Conservation (phyloP, 495 filamentous ascomycete species). For the Cercophora newfieldiana region DNA sequence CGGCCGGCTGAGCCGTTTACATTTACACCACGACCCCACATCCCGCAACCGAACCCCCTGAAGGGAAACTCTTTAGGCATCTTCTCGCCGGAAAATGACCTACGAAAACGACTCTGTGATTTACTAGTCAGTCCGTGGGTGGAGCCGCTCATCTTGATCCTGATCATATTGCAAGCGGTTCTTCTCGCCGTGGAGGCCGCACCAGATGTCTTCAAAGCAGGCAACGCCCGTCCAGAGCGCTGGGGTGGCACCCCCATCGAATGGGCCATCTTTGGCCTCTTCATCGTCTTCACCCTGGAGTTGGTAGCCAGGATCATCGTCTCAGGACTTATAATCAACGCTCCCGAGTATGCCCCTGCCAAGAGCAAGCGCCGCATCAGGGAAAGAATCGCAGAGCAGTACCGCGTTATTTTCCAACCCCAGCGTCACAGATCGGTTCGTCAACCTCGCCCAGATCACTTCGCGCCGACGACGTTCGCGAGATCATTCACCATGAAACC, state of each 20-base stretch:
- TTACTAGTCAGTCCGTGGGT: conserved; percentile 84
- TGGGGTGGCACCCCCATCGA: conserved; percentile 76
- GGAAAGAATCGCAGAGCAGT: conserved; percentile 72
- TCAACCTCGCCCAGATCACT: conserved; percentile 37
- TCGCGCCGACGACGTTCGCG: conserved; percentile 69
- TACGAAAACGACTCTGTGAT: conserved; percentile 78
- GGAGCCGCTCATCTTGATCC: conserved; percentile 80
- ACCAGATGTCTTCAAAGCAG: conserved; percentile 61
- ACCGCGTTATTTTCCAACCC: conserved; percentile 73
- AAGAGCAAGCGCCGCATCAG: conserved; percentile 69
- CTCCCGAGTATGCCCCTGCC: conserved; percentile 79
- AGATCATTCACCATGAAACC: conserved; percentile 81
- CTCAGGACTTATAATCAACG: conserved; percentile 88
- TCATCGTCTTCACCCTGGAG: conserved; percentile 89
- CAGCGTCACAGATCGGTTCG: conserved; percentile 68
- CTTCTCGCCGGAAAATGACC: conserved; percentile 71
- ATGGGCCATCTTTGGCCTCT: conserved; percentile 77
- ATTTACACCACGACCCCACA: conserved; percentile 39
- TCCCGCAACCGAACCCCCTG: conserved; percentile 72
- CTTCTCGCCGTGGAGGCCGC: conserved; percentile 81
- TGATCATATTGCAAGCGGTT: conserved; percentile 87
- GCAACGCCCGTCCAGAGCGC: conserved; percentile 41
- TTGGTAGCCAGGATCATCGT: conserved; percentile 80
- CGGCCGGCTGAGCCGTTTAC: conserved; percentile 23
- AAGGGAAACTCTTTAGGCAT: conserved; percentile 84